A percentile compares a stretch with the other conserved stretches of the same genome.
Conservation (phyloP, 805 yeast species). For the Pichia exigua region DNA sequence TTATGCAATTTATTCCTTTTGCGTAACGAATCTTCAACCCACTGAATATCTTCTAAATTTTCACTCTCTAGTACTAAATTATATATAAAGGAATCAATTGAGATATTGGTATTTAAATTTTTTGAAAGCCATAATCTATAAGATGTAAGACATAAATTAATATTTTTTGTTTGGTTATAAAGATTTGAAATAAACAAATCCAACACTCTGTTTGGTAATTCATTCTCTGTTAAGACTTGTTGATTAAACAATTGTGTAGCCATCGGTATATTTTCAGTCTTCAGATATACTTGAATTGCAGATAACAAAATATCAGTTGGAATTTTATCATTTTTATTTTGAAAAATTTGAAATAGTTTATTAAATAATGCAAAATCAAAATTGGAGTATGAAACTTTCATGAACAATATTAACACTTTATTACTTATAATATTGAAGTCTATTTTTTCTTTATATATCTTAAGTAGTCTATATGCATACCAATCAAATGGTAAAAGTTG, state of each 20-base stretch:
- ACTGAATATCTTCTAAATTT: slow-evolving; percentile 16
- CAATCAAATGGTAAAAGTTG: slow-evolving; percentile 10
- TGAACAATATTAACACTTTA: slow-evolving; percentile 13
- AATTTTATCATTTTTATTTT: slow-evolving; percentile 7
- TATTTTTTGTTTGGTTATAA: slow-evolving; percentile 15
- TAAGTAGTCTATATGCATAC: slow-evolving; percentile 15
- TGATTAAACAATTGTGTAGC: slow-evolving; percentile 26
- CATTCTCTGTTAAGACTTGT: slow-evolving; percentile 18
- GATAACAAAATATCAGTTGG: slow-evolving; percentile 13
- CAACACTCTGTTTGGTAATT: slow-evolving; percentile 14
- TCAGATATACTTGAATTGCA: slow-evolving; percentile 22
- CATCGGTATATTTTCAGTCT: slow-evolving; percentile 19
- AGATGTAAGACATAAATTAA: slow-evolving; percentile 17
- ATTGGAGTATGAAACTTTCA: slow-evolving; percentile 15
- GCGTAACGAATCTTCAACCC: slow-evolving; percentile 15
- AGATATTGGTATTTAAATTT: slow-evolving; percentile 10
- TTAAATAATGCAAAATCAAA: slow-evolving; percentile 21
- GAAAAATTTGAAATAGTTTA: slow-evolving; percentile 15
- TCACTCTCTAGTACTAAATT: slow-evolving; percentile 16
- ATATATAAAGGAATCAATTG: slow-evolving; percentile 20
- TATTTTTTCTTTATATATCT: slow-evolving; percentile 14
- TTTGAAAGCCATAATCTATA: slow-evolving; percentile 23
- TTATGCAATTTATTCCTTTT: slow-evolving; percentile 9
- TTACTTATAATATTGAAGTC: slow-evolving; percentile 13
- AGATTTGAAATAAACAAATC: slow-evolving; percentile 18